phyloP scores from a whole-genome alignment of 2,329 filamentous ascomycete species.

The Hypoxylon sp. region DNA sequence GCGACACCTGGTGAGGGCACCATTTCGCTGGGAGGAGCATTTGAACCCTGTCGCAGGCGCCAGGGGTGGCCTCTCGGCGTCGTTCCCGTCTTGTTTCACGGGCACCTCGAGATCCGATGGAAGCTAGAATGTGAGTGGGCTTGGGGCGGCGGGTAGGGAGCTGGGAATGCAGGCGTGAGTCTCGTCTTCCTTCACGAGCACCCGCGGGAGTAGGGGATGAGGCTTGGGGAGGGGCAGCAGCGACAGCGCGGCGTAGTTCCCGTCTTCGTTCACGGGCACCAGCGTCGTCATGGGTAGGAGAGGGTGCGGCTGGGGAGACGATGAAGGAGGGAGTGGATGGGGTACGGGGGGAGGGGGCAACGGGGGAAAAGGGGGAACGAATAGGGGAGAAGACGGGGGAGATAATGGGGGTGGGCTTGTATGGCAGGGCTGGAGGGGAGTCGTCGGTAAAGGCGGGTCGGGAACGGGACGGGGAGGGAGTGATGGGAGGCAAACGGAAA shows the following conservation, averaged over 20 bases:
- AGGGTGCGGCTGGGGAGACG: conserved; percentile 28
- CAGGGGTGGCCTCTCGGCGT: conserved; percentile 10
- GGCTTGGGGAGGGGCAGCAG: background rate
- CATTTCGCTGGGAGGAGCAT: conserved; percentile 33
- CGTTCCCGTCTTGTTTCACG: conserved; percentile 14
- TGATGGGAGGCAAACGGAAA: conserved; percentile 7
- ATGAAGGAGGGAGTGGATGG: conserved; percentile 15
- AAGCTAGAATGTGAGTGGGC: conserved; percentile 5
- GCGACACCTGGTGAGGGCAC: conserved; percentile 30
- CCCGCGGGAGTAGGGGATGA: background rate
- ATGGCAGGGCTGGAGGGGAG: background rate
- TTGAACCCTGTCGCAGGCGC: conserved; percentile 24
- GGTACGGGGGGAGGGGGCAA: conserved; percentile 25
- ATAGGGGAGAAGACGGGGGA: conserved; percentile 20
- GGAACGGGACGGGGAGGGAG: conserved; percentile 3
- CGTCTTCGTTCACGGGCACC: conserved; percentile 34
- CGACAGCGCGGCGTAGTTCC: conserved; percentile 18
- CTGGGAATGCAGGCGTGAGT: background rate
- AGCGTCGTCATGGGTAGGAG: conserved; percentile 10
- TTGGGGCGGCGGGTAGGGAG: background rate
- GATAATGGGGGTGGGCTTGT: conserved; percentile 12
- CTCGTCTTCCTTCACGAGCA: conserved; percentile 1
- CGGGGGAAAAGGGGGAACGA: conserved; percentile 27
- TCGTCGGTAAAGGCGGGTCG: background rate
- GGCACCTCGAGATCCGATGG: conserved; percentile 11